These are phyloP conservation scores for Letharia columbiana DNA, from an alignment of 495 filamentous ascomycete species.

Conservation along the genomic window DNA sequence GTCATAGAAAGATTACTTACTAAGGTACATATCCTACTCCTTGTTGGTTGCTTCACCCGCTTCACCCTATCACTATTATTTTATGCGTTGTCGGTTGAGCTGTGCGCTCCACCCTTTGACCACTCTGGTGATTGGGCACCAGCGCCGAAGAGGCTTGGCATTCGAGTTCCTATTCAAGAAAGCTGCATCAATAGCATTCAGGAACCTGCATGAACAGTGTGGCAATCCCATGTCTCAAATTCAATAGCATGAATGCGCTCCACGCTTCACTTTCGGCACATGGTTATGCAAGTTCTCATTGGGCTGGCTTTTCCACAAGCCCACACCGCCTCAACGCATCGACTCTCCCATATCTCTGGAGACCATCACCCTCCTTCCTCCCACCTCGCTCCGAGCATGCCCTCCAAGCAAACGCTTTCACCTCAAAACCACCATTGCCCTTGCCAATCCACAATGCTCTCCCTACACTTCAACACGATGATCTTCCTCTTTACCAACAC, in stretches of 20 bases:
- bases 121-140: slow-evolving; percentile 18
- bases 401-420: background rate
- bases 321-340: background rate
- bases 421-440: background rate
- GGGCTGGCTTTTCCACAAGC: background rate
- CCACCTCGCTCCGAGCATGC: background rate
- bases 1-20: background rate
- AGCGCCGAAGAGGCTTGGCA: slow-evolving; percentile 17
- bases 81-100: slow-evolving; percentile 13
- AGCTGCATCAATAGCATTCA: slow-evolving; percentile 8
- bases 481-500: slow-evolving; percentile 1
- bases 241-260: background rate
- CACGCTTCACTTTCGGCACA: background rate
- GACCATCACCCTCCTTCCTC: background rate
- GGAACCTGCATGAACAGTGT: slow-evolving; percentile 6
- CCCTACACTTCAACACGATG: background rate
- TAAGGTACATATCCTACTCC: background rate
- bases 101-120: slow-evolving; percentile 6
- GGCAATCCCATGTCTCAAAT: background rate
- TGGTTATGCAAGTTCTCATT: background rate
- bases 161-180: slow-evolving; percentile 5
- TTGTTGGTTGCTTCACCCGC: slow-evolving; percentile 3
- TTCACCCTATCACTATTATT: background rate
- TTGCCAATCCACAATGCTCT: slow-evolving; percentile 1
- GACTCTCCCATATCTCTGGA: background rate